A percentile compares a stretch with the other conserved stretches of the same genome.
Evolutionary conservation across 257 asterid species (phyloP).

Genomic region (Nicotiana benthamiana): DNA sequence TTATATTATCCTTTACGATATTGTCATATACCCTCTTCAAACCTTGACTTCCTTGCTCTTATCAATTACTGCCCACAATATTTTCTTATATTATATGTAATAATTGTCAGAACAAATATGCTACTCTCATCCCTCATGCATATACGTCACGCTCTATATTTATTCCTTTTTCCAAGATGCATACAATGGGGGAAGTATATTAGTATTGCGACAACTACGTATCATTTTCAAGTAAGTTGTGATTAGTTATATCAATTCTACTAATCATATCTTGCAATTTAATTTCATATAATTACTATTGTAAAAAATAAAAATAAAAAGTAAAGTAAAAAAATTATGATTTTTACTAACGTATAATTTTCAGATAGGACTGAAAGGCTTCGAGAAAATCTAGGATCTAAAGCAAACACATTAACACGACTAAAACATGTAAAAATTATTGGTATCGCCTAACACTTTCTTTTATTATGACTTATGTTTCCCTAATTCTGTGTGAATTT

Average conservation of each 20-base stretch:
- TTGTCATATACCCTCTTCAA: not conserved
- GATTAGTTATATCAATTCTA: not conserved
- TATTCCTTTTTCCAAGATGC: not conserved
- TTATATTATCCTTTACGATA: not conserved
- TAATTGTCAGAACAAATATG: not conserved
- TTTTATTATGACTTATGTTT: not conserved
- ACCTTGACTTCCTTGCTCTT: not conserved
- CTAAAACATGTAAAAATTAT: too few species aligned
- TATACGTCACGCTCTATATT: not conserved
- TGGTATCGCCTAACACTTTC: not conserved
- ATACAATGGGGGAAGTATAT: not conserved
- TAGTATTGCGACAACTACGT: too few species aligned
- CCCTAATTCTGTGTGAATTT: not conserved
- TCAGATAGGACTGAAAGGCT: not conserved
- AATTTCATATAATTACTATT: not conserved
- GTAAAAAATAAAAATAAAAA: not conserved
- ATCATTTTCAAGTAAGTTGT: too few species aligned
- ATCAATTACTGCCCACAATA: not conserved
- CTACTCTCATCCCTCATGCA: not conserved
- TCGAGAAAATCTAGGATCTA: too few species aligned
- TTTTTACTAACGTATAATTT: not conserved
- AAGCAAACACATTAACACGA: not conserved
- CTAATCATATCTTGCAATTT: not conserved
- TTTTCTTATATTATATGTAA: not conserved
- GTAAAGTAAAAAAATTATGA: not conserved